phyloP scores from a whole-genome alignment of 768 basidiomycete genomes.

The Boletus eberwhitei region DNA sequence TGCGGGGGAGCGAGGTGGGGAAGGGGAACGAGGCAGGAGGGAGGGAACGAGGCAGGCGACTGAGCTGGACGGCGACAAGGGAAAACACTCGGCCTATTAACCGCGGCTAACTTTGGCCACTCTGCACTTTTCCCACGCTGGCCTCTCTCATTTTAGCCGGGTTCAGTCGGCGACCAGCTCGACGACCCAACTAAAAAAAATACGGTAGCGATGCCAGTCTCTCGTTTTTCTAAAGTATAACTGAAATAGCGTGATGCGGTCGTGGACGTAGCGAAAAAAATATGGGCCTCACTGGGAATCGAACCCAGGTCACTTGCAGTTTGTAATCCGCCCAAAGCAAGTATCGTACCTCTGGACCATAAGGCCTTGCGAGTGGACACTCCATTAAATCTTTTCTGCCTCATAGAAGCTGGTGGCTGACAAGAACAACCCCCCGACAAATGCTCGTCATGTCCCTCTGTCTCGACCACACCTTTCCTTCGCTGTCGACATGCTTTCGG shows the following conservation, averaged over 20 bases:
- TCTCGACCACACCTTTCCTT: neutral
- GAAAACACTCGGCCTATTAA: slow-evolving; percentile 19
- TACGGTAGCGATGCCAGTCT: neutral
- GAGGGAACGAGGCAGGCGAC: slow-evolving; percentile 19
- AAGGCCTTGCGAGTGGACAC: slow-evolving; percentile 14
- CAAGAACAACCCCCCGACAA: neutral
- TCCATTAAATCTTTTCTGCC: no score
- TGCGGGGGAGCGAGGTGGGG: slow-evolving; percentile 8
- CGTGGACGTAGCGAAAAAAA: neutral
- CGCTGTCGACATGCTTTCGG: slow-evolving; percentile 26
- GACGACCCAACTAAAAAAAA: neutral
- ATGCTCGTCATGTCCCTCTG: neutral
- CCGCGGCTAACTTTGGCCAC: slow-evolving; percentile 27
- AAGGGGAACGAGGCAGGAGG: slow-evolving; percentile 1
- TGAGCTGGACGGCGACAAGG: slow-evolving; percentile 15
- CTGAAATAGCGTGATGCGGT: neutral
- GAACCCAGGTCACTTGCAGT: slow-evolving; percentile 39
- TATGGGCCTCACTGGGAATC: slow-evolving; percentile 35
- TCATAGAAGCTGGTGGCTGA: slow-evolving; percentile 15
- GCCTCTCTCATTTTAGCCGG: slow-evolving; percentile 1
- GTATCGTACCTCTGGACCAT: slow-evolving; percentile 39
- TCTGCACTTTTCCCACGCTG: slow-evolving; percentile 21
- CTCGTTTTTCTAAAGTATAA: neutral
- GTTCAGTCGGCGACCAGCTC: neutral
- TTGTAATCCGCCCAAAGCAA: slow-evolving; percentile 33